Base-by-base conservation (phyloP, 345 rosid genomes). In the Lepidium sativum region DNA sequence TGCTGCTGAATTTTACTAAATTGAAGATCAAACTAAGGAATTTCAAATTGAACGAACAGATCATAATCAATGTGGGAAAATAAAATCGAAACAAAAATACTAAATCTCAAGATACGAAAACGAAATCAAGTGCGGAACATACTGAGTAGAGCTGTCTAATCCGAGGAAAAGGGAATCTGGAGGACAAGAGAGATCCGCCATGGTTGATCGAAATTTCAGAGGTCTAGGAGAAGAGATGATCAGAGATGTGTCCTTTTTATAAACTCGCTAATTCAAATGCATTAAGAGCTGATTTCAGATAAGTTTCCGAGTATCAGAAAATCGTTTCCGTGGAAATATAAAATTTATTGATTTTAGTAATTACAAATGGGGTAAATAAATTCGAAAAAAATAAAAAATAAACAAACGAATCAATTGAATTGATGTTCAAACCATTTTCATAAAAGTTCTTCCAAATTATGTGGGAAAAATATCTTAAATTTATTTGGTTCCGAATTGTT, bases 71-170 rank as follows among this genome's bases (percentile, higher is more conserved):
- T 27, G 31, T 27, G 6, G 53, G 29, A 3, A 47, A 17, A 10
- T n/a, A n/a, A n/a, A n/a, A 40, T 15, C 10, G 53, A 13, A 6
- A 32, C 13, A 18, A 61, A 39, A 32, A 16, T n/a, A 12, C 18
- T 13, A 55, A 1, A 6, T 31, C 16, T 34, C 3, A 9, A 29
- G 35, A 15, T 4, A 27, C 16, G 21, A 20, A 38, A 17, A 44
- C 23, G 0, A 27, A 51, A 61, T 16, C 14, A 43, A 5, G 8
- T 16, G 35, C n/a, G n/a, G 25, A 64, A 76, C 79, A 73, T 82
- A 89, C 97, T 89, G 98, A 4, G 97, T 90, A 29, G 99, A 94
- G 73, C 89, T 79, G 49, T 94, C 99, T 69, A 94, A 69, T 17
- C 99, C 99, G 15, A 94, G 90, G 77, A 90, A 94, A 44, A 90